Percentiles rank a stretch among this genome's conserved stretches.
phyloP scores from a whole-genome alignment of 768 basidiomycete genomes.

The Clitopilus passeckerianus region DNA sequence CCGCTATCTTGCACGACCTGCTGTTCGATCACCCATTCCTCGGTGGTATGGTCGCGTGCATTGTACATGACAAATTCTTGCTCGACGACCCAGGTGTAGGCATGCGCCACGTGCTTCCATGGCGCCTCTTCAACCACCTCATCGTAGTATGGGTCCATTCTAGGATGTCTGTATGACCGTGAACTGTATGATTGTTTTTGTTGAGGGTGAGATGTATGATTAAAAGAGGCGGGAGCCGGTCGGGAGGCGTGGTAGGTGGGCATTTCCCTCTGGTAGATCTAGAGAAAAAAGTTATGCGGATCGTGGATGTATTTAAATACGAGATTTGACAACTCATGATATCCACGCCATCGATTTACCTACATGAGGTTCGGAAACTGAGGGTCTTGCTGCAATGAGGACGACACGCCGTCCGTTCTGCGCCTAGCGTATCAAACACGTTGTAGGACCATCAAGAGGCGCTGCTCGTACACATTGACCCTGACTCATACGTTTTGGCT shows the following conservation, averaged over 20 bases:
- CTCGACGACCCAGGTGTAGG: slow-evolving; percentile 47
- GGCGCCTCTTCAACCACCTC: slow-evolving; percentile 15
- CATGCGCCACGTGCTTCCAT: slow-evolving; percentile 38
- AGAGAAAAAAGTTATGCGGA: not conserved
- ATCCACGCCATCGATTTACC: not conserved
- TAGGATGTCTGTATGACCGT: slow-evolving; percentile 4
- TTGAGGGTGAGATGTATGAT: not conserved
- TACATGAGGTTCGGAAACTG: not conserved
- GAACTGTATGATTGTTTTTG: not conserved
- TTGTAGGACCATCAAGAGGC: not conserved
- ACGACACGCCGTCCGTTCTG: not conserved
- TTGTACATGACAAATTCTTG: slow-evolving; percentile 42
- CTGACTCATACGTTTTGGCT: not conserved
- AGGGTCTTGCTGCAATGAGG: not conserved
- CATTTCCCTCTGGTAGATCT: not conserved
- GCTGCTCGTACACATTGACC: not conserved
- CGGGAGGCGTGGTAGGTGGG: slow-evolving; percentile 2
- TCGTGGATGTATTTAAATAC: not conserved
- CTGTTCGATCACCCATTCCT: slow-evolving; percentile 63
- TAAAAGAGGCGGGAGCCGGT: slow-evolving; percentile 1
- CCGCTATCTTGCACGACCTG: slow-evolving; percentile 23
- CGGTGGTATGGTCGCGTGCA: slow-evolving; percentile 45
- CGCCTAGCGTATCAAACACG: not conserved
- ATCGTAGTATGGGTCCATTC: slow-evolving; percentile 4
- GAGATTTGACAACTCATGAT: not conserved